A percentile compares a stretch with the other conserved stretches of the same genome.
phyloP scores from a whole-genome alignment of 805 yeast species.

The Clavispora santaluciae region DNA sequence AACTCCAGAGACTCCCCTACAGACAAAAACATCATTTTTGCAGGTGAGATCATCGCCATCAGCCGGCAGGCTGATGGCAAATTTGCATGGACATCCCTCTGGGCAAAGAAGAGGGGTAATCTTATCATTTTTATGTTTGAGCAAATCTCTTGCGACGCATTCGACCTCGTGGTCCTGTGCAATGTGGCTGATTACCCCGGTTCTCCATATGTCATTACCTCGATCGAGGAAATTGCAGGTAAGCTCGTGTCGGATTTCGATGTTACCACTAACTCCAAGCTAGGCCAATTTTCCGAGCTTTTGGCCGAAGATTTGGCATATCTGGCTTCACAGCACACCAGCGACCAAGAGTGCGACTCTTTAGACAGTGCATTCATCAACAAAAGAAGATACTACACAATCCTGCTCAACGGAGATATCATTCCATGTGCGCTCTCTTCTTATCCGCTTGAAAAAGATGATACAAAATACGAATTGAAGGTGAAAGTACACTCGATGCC shows the following conservation, averaged over 20 bases:
- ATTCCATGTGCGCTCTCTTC: constrained; percentile 75
- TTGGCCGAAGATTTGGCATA: constrained; percentile 20
- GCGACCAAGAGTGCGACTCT: constrained; percentile 18
- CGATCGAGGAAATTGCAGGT: constrained; percentile 34
- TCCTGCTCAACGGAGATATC: constrained; percentile 41
- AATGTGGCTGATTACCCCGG: constrained; percentile 4
- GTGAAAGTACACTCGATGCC: constrained; percentile 74
- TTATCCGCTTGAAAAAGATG: constrained; percentile 47
- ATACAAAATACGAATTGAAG: constrained; percentile 40
- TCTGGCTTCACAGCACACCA: constrained; percentile 2
- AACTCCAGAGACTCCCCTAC: background rate
- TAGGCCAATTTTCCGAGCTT: constrained; percentile 24
- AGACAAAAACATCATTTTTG: constrained; percentile 46
- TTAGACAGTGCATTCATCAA: constrained; percentile 39
- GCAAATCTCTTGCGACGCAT: constrained; percentile 57
- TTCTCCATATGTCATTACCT: constrained; percentile 16
- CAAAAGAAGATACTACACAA: constrained; percentile 58
- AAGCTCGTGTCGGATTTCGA: constrained; percentile 21
- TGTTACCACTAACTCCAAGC: constrained; percentile 8
- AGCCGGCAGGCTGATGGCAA: constrained; percentile 57
- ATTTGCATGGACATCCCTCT: constrained; percentile 79
- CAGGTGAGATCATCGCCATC: constrained; percentile 84
- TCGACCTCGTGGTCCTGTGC: constrained; percentile 18
- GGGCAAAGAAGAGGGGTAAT: constrained; percentile 78
- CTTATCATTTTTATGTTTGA: constrained; percentile 80